phyloP scores from a whole-genome alignment of 768 basidiomycete species.

The Terana coerulea region DNA sequence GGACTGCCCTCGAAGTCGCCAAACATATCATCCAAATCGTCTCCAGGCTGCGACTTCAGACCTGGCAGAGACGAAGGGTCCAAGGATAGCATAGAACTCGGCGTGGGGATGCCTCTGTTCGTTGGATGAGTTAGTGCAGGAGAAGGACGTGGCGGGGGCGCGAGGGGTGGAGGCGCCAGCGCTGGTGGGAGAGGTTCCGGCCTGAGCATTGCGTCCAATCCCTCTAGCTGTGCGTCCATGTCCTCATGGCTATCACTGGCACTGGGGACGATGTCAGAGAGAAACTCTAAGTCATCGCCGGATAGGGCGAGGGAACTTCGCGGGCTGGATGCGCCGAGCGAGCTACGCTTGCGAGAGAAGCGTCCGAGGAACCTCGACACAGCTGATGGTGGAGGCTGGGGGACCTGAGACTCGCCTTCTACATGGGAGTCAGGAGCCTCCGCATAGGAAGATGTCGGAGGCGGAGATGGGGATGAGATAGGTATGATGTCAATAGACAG shows the following conservation, averaged over 20 bases:
- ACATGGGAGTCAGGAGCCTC: conserved; percentile 18
- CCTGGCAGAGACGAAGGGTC: neutral
- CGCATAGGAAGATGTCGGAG: conserved; percentile 17
- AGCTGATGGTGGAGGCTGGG: conserved; percentile 45
- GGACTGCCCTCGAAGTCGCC: conserved; percentile 8
- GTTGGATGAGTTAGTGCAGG: conserved; percentile 2
- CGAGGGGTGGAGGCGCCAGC: conserved; percentile 17
- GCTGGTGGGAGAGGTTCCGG: conserved; percentile 32
- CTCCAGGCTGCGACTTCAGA: neutral
- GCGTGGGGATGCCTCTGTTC: too few relatives aligned
- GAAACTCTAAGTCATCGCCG: conserved; percentile 76
- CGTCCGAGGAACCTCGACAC: conserved; percentile 82
- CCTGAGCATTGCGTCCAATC: conserved; percentile 39
- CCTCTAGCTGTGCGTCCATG: conserved; percentile 31
- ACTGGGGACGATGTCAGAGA: conserved; percentile 64
- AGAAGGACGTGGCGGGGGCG: conserved; percentile 14
- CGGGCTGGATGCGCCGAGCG: conserved; percentile 31
- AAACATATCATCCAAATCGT: conserved; percentile 11
- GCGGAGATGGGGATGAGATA: conserved; percentile 4
- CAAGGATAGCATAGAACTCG: too few relatives aligned
- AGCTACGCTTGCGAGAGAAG: conserved; percentile 54
- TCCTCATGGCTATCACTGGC: conserved; percentile 38
- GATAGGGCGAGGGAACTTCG: conserved; percentile 67
- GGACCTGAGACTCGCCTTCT: conserved; percentile 12
- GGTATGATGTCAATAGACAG: neutral